Conservation (phyloP, 2,329 filamentous ascomycete genomes). For the Arthrobotrys megalospora region DNA sequence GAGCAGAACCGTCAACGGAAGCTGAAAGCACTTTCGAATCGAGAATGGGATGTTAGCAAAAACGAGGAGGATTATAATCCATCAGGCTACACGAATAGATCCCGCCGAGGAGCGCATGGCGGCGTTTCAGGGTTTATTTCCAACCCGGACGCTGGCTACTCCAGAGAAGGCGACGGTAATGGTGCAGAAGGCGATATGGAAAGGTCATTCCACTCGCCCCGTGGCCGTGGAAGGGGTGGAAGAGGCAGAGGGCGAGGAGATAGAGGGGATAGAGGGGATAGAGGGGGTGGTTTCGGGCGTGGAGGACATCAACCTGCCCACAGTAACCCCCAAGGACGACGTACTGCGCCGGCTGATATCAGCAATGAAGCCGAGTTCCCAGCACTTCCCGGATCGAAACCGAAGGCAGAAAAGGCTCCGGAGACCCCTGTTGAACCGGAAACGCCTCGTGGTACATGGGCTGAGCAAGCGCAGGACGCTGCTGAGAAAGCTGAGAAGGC, state of each 20-base stretch:
- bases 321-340: not conserved
- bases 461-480: conserved; percentile 57
- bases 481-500: conserved; percentile 55
- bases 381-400: conserved; percentile 50
- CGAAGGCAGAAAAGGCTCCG: conserved; percentile 38
- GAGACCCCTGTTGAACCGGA: conserved; percentile 52
- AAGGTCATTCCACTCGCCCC: conserved; percentile 33
- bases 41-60: conserved; percentile 76
- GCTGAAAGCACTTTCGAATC: conserved; percentile 73
- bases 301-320: conserved; percentile 27
- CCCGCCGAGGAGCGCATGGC: conserved; percentile 62
- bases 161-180: conserved; percentile 29
- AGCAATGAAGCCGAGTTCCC: conserved; percentile 59
- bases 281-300: conserved; percentile 63
- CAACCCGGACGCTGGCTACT: conserved; percentile 43
- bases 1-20: conserved; percentile 75
- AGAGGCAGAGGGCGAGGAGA: conserved; percentile 66
- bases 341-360: conserved; percentile 45
- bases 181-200: conserved; percentile 23
- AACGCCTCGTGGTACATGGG: conserved; percentile 55
- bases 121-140: conserved; percentile 58
- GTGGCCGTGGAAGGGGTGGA: conserved; percentile 40
- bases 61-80: conserved; percentile 66
- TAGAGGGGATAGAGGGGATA: conserved; percentile 61
- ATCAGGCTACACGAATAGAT: conserved; percentile 61